These are phyloP conservation scores for Phoma sp. DNA, from an alignment of 2,329 filamentous ascomycete genomes.

Conservation along the genomic window DNA sequence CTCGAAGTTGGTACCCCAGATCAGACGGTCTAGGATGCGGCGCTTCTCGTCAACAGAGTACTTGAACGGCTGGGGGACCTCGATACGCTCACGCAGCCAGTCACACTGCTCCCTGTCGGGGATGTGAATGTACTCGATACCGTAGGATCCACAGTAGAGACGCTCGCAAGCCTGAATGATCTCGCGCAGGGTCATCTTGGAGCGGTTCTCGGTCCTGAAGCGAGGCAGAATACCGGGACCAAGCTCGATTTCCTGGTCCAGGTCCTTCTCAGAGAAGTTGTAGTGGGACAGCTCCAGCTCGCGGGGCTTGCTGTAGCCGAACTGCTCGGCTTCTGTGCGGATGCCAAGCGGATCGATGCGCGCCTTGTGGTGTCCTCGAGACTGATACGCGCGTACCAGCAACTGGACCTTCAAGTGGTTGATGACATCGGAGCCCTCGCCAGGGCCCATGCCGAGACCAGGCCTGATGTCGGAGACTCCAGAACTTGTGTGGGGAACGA, in stretches of 20 bases:
- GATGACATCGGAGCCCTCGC: conserved; percentile 80
- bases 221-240: conserved; percentile 94
- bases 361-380: conserved; percentile 96
- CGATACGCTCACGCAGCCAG: conserved; percentile 94
- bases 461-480: conserved; percentile 76
- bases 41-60: conserved; percentile 99
- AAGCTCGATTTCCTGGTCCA: conserved; percentile 89
- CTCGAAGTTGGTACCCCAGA: conserved; percentile 99
- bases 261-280: conserved; percentile 91
- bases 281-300: conserved; percentile 94
- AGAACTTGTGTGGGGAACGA: conserved; percentile 82
- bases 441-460: conserved; percentile 69
- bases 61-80: conserved; percentile 93
- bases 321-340: conserved; percentile 81
- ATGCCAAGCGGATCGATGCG: conserved; percentile 97
- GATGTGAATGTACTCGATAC: conserved; percentile 98
- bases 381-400: conserved; percentile 95
- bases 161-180: conserved; percentile 93
- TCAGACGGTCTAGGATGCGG: conserved; percentile 93
- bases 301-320: conserved; percentile 86
- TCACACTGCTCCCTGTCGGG: conserved; percentile 97
- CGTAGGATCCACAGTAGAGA: conserved; percentile 97
- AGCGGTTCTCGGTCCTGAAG: conserved; percentile 85
- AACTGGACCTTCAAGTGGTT: conserved; percentile 99
- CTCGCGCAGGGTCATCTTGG: conserved; percentile 96